Conservation (phyloP, 2,329 filamentous ascomycete genomes). For the Epichloe scottii region DNA sequence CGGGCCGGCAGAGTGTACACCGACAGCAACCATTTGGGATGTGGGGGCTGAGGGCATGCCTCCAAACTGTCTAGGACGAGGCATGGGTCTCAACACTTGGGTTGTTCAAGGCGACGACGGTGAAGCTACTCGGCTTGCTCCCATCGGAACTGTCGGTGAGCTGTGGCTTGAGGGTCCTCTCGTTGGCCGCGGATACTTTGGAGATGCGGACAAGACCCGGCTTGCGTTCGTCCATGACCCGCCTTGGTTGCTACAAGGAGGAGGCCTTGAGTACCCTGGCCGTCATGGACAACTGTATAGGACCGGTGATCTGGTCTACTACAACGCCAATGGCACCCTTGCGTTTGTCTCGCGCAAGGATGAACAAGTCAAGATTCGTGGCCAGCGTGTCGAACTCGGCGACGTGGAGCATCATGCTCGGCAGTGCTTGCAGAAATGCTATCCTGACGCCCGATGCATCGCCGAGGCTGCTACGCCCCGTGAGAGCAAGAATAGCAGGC, state of each 20-base stretch:
- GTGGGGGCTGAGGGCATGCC: too few species aligned
- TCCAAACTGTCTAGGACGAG: too few species aligned
- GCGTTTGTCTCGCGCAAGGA: conserved; percentile 35
- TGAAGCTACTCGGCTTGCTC: too few species aligned
- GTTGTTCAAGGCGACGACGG: too few species aligned
- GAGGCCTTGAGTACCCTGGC: not conserved
- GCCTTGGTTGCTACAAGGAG: conserved; percentile 9
- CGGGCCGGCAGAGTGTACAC: too few species aligned
- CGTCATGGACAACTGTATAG: conserved; percentile 10
- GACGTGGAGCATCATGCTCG: too few species aligned
- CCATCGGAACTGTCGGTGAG: conserved; percentile 8
- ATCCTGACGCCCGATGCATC: too few species aligned
- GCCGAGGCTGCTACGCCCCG: too few species aligned
- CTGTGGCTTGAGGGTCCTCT: conserved; percentile 10
- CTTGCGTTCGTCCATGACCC: conserved; percentile 5
- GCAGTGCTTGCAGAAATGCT: too few species aligned
- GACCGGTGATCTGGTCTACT: conserved; percentile 9
- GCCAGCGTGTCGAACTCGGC: conserved; percentile 23
- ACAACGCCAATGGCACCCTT: conserved; percentile 21
- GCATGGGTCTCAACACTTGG: too few species aligned
- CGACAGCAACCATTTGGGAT: too few species aligned
- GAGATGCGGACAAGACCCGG: conserved; percentile 6
- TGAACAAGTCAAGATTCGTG: conserved; percentile 40
- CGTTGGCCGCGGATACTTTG: conserved; percentile 8
- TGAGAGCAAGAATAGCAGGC: too few species aligned